Base-by-base conservation (phyloP, 176 grass and related monocot species). In the Chloris gayana region DNA sequence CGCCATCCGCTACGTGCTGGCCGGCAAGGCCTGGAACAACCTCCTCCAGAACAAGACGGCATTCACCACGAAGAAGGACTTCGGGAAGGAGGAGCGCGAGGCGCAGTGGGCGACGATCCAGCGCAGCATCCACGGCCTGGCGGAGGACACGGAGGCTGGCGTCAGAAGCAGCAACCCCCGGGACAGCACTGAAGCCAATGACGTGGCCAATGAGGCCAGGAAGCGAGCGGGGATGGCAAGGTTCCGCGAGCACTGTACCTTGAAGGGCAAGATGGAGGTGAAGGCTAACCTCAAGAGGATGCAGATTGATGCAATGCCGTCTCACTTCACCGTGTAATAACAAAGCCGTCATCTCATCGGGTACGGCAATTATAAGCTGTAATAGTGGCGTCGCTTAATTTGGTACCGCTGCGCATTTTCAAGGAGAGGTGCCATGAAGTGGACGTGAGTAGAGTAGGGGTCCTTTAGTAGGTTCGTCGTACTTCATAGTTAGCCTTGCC, bases 31-130 rank as follows among this genome's bases (percentile, higher is more conserved):
- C 11, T 99, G 96, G 96, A 74, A 93, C 80, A 99, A 58, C 35
- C 84, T 98, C 27, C 73, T 97, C 29, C 82, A 93, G 49, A 84
- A 91, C n/a, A 99, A 93, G 76, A 79, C 76, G 5, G 86, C 86
- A 0, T 99, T 99, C 83, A 93, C 96, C 30, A 86, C 86, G 12
- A 95, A 99, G 82, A 89, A 98, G 84, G 83, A 99, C 84, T 99
- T 91, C 3, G 96, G 96, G 6, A 88, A 50, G 75, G 88, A 86
- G 84, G 88, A 95, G 79, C 87, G 96, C 67, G 90, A 89, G 75
- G 82, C 91, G 33, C 86, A 95, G 82, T 99, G 96, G 96, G 96
- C 96, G 22, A 93, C 66, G 76, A 89, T 92, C 34, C 96, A 99
- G 79, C 88, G 96, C 44, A 99, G 86, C 30, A 73, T 89, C 33